Conservation (phyloP, 345 rosid species). For the Rhizophora apiculata region DNA sequence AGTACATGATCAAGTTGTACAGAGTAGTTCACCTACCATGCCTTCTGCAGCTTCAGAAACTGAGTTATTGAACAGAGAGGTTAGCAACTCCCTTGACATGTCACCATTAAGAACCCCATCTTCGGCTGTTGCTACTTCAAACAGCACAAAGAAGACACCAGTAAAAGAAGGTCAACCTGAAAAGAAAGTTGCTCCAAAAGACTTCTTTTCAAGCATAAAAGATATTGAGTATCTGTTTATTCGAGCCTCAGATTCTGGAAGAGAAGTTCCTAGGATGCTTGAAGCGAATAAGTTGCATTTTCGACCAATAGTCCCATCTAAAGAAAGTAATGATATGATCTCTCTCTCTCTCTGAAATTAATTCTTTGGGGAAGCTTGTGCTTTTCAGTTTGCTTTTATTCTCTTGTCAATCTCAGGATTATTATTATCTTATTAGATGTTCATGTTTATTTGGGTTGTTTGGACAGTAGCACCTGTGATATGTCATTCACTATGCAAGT, state of each 20-base stretch:
- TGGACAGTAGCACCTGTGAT: too few species aligned
- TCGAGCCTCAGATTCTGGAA: constrained; percentile 88
- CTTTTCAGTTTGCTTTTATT: background rate
- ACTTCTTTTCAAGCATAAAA: constrained; percentile 76
- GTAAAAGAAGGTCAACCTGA: constrained; percentile 42
- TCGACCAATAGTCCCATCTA: constrained; percentile 57
- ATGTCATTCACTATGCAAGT: too few species aligned
- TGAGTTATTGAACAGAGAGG: constrained; percentile 47
- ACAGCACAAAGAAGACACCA: constrained; percentile 42
- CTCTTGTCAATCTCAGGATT: too few species aligned
- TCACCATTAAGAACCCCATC: constrained; percentile 60
- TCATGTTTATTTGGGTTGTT: too few species aligned
- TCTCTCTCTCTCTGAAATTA: background rate
- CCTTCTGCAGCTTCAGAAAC: constrained; percentile 47
- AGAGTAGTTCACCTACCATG: constrained; percentile 36
- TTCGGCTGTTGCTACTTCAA: constrained; percentile 28
- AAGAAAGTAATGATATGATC: constrained; percentile 46
- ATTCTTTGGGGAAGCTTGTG: background rate
- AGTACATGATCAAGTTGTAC: constrained; percentile 41
- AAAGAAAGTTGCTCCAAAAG: constrained; percentile 62
- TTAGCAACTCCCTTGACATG: constrained; percentile 61
- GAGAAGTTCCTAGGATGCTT: constrained; percentile 97
- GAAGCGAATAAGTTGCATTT: constrained; percentile 91
- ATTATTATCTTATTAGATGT: too few species aligned
- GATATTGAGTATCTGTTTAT: constrained; percentile 73